Percentiles rank a stretch among this genome's conserved stretches.
Evolutionary conservation across 495 filamentous ascomycete genomes (phyloP).

Genomic region (Ramalina intermedia): DNA sequence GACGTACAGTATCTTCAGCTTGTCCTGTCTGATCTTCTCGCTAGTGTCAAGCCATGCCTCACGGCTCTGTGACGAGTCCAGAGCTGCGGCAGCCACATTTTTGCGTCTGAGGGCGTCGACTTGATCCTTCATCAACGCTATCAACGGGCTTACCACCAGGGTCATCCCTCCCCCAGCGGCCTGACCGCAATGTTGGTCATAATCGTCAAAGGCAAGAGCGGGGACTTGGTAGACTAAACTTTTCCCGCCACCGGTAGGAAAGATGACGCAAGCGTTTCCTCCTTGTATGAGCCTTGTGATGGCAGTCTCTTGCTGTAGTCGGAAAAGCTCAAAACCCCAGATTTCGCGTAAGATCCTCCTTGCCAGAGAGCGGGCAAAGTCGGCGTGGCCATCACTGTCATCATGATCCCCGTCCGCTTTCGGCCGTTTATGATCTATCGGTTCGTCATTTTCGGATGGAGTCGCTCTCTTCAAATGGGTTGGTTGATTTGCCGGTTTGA

Average conservation of each 20-base stretch:
- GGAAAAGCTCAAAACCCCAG: constrained; percentile 34
- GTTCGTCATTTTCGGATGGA: not conserved
- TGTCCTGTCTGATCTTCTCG: constrained; percentile 26
- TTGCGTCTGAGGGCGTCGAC: constrained; percentile 34
- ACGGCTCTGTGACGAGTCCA: constrained; percentile 37
- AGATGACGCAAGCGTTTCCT: constrained; percentile 36
- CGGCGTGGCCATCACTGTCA: not conserved
- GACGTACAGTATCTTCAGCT: constrained; percentile 37
- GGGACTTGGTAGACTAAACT: constrained; percentile 44
- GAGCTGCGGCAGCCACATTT: constrained; percentile 33
- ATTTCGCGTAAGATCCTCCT: constrained; percentile 24
- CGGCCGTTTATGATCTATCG: not conserved
- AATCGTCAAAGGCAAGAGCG: constrained; percentile 34
- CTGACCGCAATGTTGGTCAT: constrained; percentile 21
- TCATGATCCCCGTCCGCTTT: not conserved
- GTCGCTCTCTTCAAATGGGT: not conserved
- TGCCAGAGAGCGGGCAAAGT: constrained; percentile 7
- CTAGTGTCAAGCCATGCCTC: constrained; percentile 31
- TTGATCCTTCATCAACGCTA: constrained; percentile 44
- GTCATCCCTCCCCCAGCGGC: constrained; percentile 29
- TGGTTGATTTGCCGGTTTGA: not conserved
- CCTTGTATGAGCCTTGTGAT: constrained; percentile 34
- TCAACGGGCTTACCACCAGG: constrained; percentile 39
- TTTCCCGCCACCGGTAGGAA: constrained; percentile 47
- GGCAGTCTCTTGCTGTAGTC: constrained; percentile 38